These are phyloP conservation scores for Borealophlyctis nickersoniae DNA, from an alignment of 192 early-diverging fungal genomes.

Conservation along the genomic window DNA sequence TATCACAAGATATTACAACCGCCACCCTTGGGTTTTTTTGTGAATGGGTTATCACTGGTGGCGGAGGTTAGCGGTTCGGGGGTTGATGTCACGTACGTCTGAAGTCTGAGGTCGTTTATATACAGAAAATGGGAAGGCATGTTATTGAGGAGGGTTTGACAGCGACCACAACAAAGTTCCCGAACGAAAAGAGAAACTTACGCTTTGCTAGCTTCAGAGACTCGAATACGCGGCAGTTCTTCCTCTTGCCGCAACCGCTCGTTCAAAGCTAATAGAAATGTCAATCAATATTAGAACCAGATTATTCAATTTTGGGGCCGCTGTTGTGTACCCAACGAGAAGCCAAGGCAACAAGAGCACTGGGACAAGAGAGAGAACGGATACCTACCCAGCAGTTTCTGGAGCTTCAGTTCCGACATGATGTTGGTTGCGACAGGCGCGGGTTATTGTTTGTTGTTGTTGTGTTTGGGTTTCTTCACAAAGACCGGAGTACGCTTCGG, in stretches of 20 bases:
- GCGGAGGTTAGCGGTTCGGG: conserved; percentile 48
- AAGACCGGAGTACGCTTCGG: too few species aligned
- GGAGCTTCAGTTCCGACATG: conserved; percentile 49
- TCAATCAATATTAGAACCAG: conserved; percentile 16
- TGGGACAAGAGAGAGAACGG: background rate
- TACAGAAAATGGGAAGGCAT: conserved; percentile 11
- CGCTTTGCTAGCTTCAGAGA: conserved; percentile 56
- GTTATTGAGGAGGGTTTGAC: background rate
- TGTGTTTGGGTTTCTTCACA: too few species aligned
- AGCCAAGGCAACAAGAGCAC: background rate
- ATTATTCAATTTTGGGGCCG: conserved; percentile 14
- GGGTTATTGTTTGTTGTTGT: too few species aligned
- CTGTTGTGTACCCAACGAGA: background rate
- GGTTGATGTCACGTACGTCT: conserved; percentile 44
- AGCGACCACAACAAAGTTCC: background rate
- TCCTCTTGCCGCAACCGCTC: conserved; percentile 53
- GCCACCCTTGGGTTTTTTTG: conserved; percentile 32
- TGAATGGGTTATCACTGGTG: conserved; percentile 53
- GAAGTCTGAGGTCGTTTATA: too few species aligned
- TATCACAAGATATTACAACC: conserved; percentile 23
- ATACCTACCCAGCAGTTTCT: conserved; percentile 25
- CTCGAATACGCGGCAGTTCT: conserved; percentile 51
- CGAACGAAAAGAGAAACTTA: conserved; percentile 24
- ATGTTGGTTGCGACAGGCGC: too few species aligned
- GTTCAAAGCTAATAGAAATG: conserved; percentile 50